Evolutionary conservation across 805 yeast species (phyloP), one percentile per base, ranked within the genome.

Genomic region (Isabelozyma pseudorhagii): DNA sequence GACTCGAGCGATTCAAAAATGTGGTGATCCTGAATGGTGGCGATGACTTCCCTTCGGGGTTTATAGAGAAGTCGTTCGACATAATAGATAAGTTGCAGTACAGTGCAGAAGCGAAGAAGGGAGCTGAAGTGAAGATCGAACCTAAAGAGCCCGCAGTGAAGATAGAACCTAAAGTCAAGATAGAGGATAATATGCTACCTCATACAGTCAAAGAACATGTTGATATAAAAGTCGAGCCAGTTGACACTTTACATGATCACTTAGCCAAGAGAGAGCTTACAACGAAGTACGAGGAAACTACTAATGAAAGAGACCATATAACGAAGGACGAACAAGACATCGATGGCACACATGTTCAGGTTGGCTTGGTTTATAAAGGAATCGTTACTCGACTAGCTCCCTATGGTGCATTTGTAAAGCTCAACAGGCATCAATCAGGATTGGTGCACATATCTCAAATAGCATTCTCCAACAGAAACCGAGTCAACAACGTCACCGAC

Each of bases 371-470:
- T 0, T 84, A 85, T 56, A 65, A 64, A 28, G 97, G 96, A 0
- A 66, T 54, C 25, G 85, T 93, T 3, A 74, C 73, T 44, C 81
- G 79, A 42, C 57, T 88, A 1, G 82, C 83, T 41, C 64, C 78
- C 2, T 92, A 83, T 66, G 97, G 98, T 0, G 96, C 90, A 1
- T 93, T 92, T 61, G 79, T 90, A 0, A 66, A 80, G 8, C 62
- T 92, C 46, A 48, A 60, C 28, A 50, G 54, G 46, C 58, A 60
- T 38, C 46, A 54, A 38, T 57, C 70, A 1, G 96, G 96, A 0
- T 70, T 92, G 14, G 84, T 92, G 38, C 97, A 92, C 61, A 77
- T 87, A 0, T 89, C 96, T 0, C 85, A 83, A 41, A 73, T 92
- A 31, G 72, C 81, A 49, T 66, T 58, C 47, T 69, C 67, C 49